These are phyloP conservation scores for Oxytropis ochrocephala DNA, from an alignment of 306 rosid species.

Conservation along the genomic window DNA sequence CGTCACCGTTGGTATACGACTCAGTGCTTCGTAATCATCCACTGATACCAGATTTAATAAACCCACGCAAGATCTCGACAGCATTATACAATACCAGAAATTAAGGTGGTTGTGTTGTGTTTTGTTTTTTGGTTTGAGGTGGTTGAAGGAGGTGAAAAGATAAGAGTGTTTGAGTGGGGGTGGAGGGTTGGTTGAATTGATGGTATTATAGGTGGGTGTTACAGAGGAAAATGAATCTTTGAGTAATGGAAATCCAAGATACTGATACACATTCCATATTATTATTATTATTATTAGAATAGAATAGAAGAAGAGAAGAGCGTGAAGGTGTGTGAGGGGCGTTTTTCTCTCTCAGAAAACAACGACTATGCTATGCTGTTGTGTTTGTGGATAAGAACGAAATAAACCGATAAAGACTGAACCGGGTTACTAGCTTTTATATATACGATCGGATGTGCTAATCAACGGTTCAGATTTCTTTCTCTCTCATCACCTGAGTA, in stretches of 20 bases:
- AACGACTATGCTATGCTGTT: background rate
- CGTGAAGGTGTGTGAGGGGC: slow-evolving; percentile 8
- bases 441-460: background rate
- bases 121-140: background rate
- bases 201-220: slow-evolving; percentile 20
- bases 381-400: slow-evolving; percentile 51
- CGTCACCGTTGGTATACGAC: slow-evolving; percentile 21
- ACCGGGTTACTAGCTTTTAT: background rate
- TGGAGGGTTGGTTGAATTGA: background rate
- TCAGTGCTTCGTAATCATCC: slow-evolving; percentile 37
- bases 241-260: slow-evolving; percentile 22
- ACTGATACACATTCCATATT: slow-evolving; percentile 34
- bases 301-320: background rate
- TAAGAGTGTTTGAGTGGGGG: background rate
- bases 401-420: background rate
- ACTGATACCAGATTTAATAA: slow-evolving; percentile 42
- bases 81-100: slow-evolving; percentile 28
- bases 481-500: background rate
- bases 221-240: slow-evolving; percentile 31
- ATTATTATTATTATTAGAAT: too few species aligned
- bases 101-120: too few species aligned
- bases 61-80: slow-evolving; percentile 52
- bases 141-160: background rate
- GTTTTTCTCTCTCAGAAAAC: slow-evolving; percentile 8
- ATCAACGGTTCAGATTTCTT: slow-evolving; percentile 32